Conservation (phyloP, 2,329 filamentous ascomycete genomes). For the Cordyceps tenuipes region DNA sequence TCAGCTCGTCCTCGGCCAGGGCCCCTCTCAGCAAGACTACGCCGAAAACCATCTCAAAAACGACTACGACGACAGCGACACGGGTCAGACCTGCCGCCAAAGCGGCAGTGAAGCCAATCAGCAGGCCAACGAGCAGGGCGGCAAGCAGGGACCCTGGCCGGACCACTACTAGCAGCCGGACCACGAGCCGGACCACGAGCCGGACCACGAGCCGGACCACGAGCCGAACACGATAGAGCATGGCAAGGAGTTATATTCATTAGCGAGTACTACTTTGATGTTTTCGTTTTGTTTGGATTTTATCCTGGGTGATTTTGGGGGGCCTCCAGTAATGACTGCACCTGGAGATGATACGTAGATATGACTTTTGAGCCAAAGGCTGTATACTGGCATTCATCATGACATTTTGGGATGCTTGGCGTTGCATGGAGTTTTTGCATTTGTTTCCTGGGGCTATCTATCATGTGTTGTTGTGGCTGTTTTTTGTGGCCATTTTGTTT, state of each 20-base stretch:
- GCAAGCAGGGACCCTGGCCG: constrained; percentile 2
- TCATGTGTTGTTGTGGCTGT: background rate
- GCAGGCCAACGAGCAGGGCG: constrained; percentile 6
- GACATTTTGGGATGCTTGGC: background rate
- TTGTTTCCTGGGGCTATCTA: constrained; percentile 2
- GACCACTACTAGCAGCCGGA: background rate
- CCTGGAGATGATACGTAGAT: constrained; percentile 1
- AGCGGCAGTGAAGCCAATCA: background rate
- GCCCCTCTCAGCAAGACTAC: constrained; percentile 12
- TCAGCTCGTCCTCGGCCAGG: constrained; percentile 38
- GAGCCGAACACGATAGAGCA: constrained; percentile 8
- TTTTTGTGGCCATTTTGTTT: background rate
- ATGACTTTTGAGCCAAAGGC: constrained; percentile 1
- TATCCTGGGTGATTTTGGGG: background rate
- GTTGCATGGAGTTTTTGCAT: background rate
- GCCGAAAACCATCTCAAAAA: background rate
- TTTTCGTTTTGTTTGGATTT: background rate
- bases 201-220: constrained; percentile 6
- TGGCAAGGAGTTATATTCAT: background rate
- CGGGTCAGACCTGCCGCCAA: constrained; percentile 1
- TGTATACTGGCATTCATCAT: background rate
- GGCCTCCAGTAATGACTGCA: constrained; percentile 3
- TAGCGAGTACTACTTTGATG: constrained; percentile 1
- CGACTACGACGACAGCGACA: background rate
- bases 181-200: background rate